Evolutionary conservation across 2,329 filamentous ascomycete genomes (phyloP).

Genomic region (Microsporum audouinii): DNA sequence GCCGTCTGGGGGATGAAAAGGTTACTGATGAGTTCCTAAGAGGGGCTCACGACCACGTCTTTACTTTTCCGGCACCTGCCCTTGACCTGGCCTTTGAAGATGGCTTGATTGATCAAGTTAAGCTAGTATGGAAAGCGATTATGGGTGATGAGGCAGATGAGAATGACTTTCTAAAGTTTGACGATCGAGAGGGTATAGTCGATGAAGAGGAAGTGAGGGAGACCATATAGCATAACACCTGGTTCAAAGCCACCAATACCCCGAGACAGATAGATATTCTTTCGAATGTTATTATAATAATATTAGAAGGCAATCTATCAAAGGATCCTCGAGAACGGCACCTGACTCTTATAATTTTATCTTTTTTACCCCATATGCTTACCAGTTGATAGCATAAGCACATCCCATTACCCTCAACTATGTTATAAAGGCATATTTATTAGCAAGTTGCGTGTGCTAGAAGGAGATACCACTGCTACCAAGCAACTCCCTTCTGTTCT

Average conservation of each 20-base stretch:
- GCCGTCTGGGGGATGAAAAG: slow-evolving; percentile 14
- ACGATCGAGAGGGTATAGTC: slow-evolving; percentile 54
- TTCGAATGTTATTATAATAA: neutral
- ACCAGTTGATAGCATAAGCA: too few species aligned
- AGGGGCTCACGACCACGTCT: slow-evolving; percentile 33
- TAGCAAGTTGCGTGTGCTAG: too few species aligned
- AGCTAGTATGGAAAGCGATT: slow-evolving; percentile 57
- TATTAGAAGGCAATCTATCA: neutral
- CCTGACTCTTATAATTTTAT: too few species aligned
- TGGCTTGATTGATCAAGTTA: slow-evolving; percentile 52
- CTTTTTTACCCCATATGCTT: too few species aligned
- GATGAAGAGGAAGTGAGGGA: slow-evolving; percentile 34
- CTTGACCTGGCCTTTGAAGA: slow-evolving; percentile 67
- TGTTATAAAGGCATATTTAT: too few species aligned
- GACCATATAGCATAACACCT: neutral
- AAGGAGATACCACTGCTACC: neutral
- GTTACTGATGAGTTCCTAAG: slow-evolving; percentile 11
- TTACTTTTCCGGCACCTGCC: slow-evolving; percentile 48
- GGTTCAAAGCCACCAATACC: neutral
- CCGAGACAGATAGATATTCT: neutral
- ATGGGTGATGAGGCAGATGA: slow-evolving; percentile 41
- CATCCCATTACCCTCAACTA: too few species aligned
- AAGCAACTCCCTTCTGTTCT: neutral
- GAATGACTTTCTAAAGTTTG: slow-evolving; percentile 62
- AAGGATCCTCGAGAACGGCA: too few species aligned